phyloP scores from a whole-genome alignment of 257 asterid species.

The Avicennia marina region DNA sequence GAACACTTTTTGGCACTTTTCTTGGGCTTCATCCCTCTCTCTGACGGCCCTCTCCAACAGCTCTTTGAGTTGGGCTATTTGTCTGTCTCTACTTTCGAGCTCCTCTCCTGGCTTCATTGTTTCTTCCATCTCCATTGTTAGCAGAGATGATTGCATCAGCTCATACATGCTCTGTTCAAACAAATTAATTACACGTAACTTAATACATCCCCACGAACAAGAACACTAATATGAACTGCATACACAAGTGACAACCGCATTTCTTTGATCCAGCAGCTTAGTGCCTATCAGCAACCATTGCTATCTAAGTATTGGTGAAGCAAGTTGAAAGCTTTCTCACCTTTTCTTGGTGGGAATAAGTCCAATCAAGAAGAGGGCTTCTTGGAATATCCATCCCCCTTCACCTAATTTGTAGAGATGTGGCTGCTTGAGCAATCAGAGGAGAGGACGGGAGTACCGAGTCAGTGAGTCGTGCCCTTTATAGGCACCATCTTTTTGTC shows the following conservation, averaged over 20 bases:
- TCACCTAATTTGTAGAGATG: no score
- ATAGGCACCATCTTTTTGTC: no score
- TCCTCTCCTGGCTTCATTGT: slow-evolving; percentile 61
- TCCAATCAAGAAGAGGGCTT: slow-evolving; percentile 52
- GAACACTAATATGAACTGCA: no score
- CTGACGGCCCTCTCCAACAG: slow-evolving; percentile 36
- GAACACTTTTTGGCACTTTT: slow-evolving; percentile 39
- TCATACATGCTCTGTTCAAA: slow-evolving; percentile 64
- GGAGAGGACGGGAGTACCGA: slow-evolving; percentile 12
- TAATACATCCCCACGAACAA: no score
- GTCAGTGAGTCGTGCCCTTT: background rate
- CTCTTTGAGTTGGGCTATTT: slow-evolving; percentile 47
- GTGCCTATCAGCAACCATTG: no score
- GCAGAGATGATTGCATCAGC: slow-evolving; percentile 42
- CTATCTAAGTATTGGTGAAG: no score
- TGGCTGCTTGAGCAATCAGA: no score
- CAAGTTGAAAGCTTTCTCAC: slow-evolving; percentile 20
- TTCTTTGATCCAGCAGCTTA: no score
- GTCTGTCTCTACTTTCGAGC: slow-evolving; percentile 47
- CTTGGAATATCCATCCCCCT: slow-evolving; percentile 53
- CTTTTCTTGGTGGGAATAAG: slow-evolving; percentile 65
- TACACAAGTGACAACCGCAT: no score
- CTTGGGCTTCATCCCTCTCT: slow-evolving; percentile 58
- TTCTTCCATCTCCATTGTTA: slow-evolving; percentile 70
- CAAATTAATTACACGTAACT: background rate